These are phyloP conservation scores for Phytopythium mirpurense DNA, from an alignment of 352 stramenopile genomes.

Conservation along the genomic window DNA sequence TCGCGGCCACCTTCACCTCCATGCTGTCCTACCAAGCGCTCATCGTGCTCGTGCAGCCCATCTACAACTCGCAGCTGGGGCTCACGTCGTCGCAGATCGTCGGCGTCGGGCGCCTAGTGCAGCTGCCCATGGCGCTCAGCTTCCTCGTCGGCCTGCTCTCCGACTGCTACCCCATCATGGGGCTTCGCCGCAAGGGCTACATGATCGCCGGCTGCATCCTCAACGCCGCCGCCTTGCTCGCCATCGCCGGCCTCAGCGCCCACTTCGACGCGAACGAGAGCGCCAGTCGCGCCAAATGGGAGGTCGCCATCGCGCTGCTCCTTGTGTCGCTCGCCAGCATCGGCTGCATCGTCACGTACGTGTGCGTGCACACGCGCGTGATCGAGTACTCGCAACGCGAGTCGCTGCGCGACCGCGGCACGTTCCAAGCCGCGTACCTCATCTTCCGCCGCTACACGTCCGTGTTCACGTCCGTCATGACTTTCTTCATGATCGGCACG, in stretches of 20 bases:
- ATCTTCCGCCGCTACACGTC: constrained; percentile 56
- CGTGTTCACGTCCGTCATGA: constrained; percentile 46
- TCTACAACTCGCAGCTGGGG: constrained; percentile 52
- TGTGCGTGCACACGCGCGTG: constrained; percentile 56
- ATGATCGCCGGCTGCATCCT: constrained; percentile 81
- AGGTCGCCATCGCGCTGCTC: constrained; percentile 34
- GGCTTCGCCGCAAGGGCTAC: constrained; percentile 87
- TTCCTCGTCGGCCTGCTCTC: constrained; percentile 87
- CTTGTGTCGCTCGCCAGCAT: constrained; percentile 43
- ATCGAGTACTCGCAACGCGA: constrained; percentile 64
- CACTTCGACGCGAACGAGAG: constrained; percentile 26
- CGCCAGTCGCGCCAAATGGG: constrained; percentile 12
- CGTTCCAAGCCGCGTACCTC: constrained; percentile 53
- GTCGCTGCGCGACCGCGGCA: constrained; percentile 45
- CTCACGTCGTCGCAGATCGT: constrained; percentile 34
- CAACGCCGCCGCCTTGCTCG: constrained; percentile 52
- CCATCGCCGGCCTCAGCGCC: constrained; percentile 47
- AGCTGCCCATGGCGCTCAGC: constrained; percentile 87
- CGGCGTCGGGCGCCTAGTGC: constrained; percentile 51
- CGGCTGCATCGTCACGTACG: constrained; percentile 61
- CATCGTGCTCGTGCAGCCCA: constrained; percentile 36
- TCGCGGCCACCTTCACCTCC: constrained; percentile 60
- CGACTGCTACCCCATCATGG: constrained; percentile 89
- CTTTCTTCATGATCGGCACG: constrained; percentile 38
- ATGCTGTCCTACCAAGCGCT: constrained; percentile 65